Percentiles rank a stretch among this genome's conserved stretches.
These are phyloP conservation scores for Allantophomopsis lycopodina DNA, from an alignment of 2,329 filamentous ascomycete genomes.

Conservation along the genomic window DNA sequence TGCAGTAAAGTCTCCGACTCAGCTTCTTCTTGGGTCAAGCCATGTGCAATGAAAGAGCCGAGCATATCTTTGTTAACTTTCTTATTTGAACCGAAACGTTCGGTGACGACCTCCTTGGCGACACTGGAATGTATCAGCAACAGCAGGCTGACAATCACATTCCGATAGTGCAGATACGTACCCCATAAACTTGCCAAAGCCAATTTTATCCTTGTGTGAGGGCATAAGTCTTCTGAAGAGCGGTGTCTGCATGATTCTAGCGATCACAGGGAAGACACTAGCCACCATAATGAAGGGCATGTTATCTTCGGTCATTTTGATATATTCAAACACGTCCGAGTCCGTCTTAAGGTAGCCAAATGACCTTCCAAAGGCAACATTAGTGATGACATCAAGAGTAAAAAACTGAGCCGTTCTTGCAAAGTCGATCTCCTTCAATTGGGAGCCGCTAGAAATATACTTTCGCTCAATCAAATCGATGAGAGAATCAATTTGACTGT, in stretches of 20 bases:
- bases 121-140: slow-evolving; percentile 20
- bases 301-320: slow-evolving; percentile 26
- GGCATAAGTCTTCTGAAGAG: slow-evolving; percentile 27
- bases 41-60: slow-evolving; percentile 31
- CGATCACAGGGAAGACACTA: slow-evolving; percentile 25
- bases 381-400: slow-evolving; percentile 37
- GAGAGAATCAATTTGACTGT: slow-evolving; percentile 29
- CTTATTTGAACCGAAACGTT: slow-evolving; percentile 27
- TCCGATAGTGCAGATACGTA: slow-evolving; percentile 20
- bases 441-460: slow-evolving; percentile 25
- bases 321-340: slow-evolving; percentile 32
- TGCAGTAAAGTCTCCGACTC: slow-evolving; percentile 6
- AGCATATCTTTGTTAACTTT: slow-evolving; percentile 36
- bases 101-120: slow-evolving; percentile 28
- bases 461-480: slow-evolving; percentile 32
- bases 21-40: slow-evolving; percentile 9
- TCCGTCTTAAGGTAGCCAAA: slow-evolving; percentile 35
- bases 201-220: slow-evolving; percentile 22
- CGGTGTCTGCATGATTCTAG: slow-evolving; percentile 24
- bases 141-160: no score
- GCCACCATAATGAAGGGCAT: slow-evolving; percentile 29
- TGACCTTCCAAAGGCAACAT: slow-evolving; percentile 33
- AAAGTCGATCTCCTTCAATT: slow-evolving; percentile 28
- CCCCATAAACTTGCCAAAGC: slow-evolving; percentile 29
- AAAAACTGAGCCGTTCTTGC: slow-evolving; percentile 36